These are phyloP conservation scores for Heliosperma pusillum DNA, from an alignment of 148 eudicot genomes.

Conservation along the genomic window DNA sequence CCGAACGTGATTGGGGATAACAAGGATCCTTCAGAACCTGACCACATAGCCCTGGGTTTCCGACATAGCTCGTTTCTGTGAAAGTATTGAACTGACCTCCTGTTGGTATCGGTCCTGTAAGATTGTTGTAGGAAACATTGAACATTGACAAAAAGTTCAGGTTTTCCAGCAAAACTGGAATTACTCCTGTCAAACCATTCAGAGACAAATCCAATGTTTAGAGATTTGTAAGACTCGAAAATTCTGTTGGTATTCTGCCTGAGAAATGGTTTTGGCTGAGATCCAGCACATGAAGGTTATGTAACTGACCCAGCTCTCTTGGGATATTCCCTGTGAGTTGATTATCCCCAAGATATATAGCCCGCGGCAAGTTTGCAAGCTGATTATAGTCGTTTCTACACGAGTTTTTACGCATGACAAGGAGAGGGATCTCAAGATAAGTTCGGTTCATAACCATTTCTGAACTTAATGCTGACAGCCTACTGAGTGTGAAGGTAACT, in stretches of 20 bases:
- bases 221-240: constrained; percentile 59
- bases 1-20: constrained; percentile 21
- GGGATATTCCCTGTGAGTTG: constrained; percentile 58
- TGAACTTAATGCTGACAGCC: constrained; percentile 44
- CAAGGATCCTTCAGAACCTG: constrained; percentile 42
- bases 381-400: constrained; percentile 44
- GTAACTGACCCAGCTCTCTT: constrained; percentile 45
- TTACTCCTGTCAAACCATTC: constrained; percentile 60
- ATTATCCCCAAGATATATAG: constrained; percentile 52
- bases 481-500: constrained; percentile 43
- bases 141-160: constrained; percentile 49
- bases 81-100: constrained; percentile 63
- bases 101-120: constrained; percentile 51
- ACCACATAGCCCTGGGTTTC: constrained; percentile 66
- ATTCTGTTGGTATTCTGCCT: constrained; percentile 52
- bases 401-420: constrained; percentile 48
- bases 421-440: constrained; percentile 63
- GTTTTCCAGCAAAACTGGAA: constrained; percentile 50
- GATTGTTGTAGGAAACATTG: constrained; percentile 54
- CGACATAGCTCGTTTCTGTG: constrained; percentile 40
- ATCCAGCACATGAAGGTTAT: constrained; percentile 49
- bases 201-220: constrained; percentile 53
- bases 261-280: constrained; percentile 55
- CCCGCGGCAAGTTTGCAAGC: constrained; percentile 33
- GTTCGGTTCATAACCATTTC: constrained; percentile 29